Conservation (phyloP, 371 early-diverging fungal species). For the Rhizopus stolonifer region DNA sequence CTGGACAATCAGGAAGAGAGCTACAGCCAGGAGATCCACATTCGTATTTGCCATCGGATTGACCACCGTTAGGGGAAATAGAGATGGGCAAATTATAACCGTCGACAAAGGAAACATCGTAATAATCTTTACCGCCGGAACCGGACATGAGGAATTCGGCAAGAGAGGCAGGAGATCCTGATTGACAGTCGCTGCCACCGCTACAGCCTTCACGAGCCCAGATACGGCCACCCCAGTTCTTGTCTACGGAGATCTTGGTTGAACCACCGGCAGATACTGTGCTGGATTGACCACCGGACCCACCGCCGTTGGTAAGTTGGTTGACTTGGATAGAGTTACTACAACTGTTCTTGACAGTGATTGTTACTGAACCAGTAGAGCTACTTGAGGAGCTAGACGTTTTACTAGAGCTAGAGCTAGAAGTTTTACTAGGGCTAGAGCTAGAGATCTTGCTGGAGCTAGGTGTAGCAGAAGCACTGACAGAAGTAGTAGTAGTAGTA, state of each 20-base stretch:
- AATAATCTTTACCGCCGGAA: constrained; percentile 24
- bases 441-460: background rate
- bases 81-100: constrained; percentile 36
- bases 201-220: constrained; percentile 41
- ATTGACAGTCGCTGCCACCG: constrained; percentile 24
- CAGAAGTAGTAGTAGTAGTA: too few relatives aligned
- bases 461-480: too few relatives aligned
- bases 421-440: constrained; percentile 5
- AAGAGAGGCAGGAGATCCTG: constrained; percentile 33
- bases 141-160: constrained; percentile 35
- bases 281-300: background rate
- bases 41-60: constrained; percentile 17
- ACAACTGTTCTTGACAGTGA: constrained; percentile 45
- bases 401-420: background rate
- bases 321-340: constrained; percentile 24
- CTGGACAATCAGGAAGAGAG: constrained; percentile 30
- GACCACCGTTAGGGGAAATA: constrained; percentile 29
- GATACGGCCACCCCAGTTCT: constrained; percentile 44
- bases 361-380: constrained; percentile 19
- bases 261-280: constrained; percentile 23
- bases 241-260: constrained; percentile 11
- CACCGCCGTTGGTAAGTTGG: constrained; percentile 33
- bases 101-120: constrained; percentile 40
- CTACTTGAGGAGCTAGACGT: too few relatives aligned
- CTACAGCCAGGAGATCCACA: constrained; percentile 37